Evolutionary conservation across 306 rosid species (phyloP).

Genomic region (Hippophae rhamnoides): DNA sequence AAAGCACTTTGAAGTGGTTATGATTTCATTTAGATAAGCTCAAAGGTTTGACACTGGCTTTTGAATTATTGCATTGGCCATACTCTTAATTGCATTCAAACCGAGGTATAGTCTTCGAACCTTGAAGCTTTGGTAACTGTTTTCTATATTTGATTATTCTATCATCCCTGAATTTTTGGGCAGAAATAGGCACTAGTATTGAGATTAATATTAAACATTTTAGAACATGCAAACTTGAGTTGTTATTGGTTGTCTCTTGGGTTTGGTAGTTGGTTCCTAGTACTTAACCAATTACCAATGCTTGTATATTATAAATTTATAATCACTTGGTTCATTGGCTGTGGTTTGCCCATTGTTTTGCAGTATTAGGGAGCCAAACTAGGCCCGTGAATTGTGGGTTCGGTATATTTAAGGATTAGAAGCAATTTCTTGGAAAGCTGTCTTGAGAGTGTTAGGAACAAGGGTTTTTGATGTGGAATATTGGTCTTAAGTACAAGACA

Average conservation of each 20-base stretch:
- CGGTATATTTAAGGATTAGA: constrained; percentile 20
- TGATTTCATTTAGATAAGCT: constrained; percentile 15
- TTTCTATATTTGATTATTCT: constrained; percentile 32
- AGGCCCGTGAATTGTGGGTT: constrained; percentile 35
- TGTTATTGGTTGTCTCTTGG: constrained; percentile 34
- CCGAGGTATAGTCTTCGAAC: constrained; percentile 30
- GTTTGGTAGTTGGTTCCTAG: constrained; percentile 37
- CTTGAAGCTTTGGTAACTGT: constrained; percentile 27
- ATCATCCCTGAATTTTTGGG: constrained; percentile 18
- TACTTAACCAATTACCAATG: constrained; percentile 21
- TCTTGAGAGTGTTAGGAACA: constrained; percentile 13
- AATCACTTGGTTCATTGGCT: constrained; percentile 9
- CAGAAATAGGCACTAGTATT: constrained; percentile 8
- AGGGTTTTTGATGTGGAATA: constrained; percentile 43
- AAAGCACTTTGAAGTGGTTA: constrained; percentile 31
- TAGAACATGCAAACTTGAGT: constrained; percentile 26
- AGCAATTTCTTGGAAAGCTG: constrained; percentile 5
- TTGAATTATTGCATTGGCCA: constrained; percentile 28
- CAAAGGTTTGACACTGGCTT: constrained; percentile 29
- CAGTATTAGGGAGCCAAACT: constrained; percentile 33
- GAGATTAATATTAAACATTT: constrained; percentile 14
- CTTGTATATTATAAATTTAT: constrained; percentile 12
- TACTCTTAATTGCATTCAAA: constrained; percentile 32
- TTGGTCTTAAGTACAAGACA: constrained; percentile 35
- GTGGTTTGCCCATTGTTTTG: background rate